phyloP scores from a whole-genome alignment of 805 yeast species.

The Cyberlindnera euphorbiiphila region DNA sequence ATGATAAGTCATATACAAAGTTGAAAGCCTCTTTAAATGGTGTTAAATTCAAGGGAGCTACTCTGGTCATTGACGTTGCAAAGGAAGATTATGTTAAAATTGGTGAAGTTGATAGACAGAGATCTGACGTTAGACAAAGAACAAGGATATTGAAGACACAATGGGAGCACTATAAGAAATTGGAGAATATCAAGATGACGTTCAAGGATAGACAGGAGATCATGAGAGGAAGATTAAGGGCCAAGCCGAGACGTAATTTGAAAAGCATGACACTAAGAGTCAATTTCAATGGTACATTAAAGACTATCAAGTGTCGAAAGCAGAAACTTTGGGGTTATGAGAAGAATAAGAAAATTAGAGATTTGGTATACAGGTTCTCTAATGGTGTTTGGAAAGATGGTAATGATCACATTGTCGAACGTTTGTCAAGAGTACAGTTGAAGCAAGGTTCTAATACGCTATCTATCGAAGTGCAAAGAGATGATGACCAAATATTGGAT shows the following conservation, averaged over 20 bases:
- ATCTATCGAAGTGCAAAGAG: slow-evolving; percentile 14
- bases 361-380: slow-evolving; percentile 57
- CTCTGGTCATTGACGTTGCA: slow-evolving; percentile 59
- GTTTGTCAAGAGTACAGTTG: slow-evolving; percentile 28
- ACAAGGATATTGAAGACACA: slow-evolving; percentile 35
- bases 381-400: slow-evolving; percentile 79
- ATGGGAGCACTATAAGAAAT: slow-evolving; percentile 35
- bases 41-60: slow-evolving; percentile 70
- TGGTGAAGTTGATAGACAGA: slow-evolving; percentile 45
- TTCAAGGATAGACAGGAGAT: slow-evolving; percentile 42
- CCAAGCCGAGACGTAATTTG: slow-evolving; percentile 47
- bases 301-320: slow-evolving; percentile 57
- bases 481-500: slow-evolving; percentile 16
- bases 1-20: slow-evolving; percentile 41
- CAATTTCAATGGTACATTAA: slow-evolving; percentile 51
- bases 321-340: slow-evolving; percentile 90
- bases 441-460: slow-evolving; percentile 19
- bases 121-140: slow-evolving; percentile 27
- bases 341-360: slow-evolving; percentile 56
- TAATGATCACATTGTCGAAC: slow-evolving; percentile 73
- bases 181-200: slow-evolving; percentile 33
- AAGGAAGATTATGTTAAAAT: slow-evolving; percentile 45
- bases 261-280: slow-evolving; percentile 62
- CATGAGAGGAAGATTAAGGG: slow-evolving; percentile 60
- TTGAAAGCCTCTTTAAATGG: slow-evolving; percentile 63